Conservation (phyloP, 208 protist genomes). For the Blechomonas ayalai region DNA sequence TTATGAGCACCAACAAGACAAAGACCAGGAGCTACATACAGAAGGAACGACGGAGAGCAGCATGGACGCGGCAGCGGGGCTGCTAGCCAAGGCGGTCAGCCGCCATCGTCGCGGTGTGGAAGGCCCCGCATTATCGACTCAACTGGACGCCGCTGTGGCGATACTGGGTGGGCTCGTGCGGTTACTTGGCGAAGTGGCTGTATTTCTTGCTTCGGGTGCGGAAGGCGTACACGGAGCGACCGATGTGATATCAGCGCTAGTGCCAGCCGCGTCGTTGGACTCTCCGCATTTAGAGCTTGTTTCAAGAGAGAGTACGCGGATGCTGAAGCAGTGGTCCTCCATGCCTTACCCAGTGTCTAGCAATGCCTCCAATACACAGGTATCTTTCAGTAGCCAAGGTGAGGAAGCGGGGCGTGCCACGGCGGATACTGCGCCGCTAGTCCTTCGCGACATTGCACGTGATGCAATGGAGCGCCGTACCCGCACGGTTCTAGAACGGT, state of each 20-base stretch:
- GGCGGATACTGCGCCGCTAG: neutral
- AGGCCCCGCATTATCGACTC: neutral
- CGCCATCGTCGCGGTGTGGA: neutral
- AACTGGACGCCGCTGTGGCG: constrained; percentile 21
- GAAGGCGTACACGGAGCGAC: constrained; percentile 28
- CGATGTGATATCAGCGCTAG: constrained; percentile 26
- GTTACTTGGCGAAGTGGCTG: constrained; percentile 29
- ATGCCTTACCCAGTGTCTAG: neutral
- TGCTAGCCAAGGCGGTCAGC: too few relatives aligned
- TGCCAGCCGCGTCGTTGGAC: constrained; percentile 30
- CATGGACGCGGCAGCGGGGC: too few relatives aligned
- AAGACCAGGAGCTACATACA: neutral
- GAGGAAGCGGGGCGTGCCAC: neutral
- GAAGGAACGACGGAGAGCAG: neutral
- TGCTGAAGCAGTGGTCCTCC: constrained; percentile 38
- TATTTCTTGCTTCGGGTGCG: constrained; percentile 18
- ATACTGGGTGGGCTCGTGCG: constrained; percentile 35
- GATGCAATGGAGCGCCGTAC: constrained; percentile 41
- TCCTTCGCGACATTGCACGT: constrained; percentile 28
- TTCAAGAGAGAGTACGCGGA: constrained; percentile 27
- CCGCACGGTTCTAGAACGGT: constrained; percentile 28
- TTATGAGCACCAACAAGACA: neutral
- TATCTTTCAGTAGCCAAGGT: neutral
- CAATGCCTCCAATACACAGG: neutral
- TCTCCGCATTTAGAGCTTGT: constrained; percentile 23